phyloP scores from a whole-genome alignment of 495 filamentous ascomycete species.

The Hypoxylon cercidicola region DNA sequence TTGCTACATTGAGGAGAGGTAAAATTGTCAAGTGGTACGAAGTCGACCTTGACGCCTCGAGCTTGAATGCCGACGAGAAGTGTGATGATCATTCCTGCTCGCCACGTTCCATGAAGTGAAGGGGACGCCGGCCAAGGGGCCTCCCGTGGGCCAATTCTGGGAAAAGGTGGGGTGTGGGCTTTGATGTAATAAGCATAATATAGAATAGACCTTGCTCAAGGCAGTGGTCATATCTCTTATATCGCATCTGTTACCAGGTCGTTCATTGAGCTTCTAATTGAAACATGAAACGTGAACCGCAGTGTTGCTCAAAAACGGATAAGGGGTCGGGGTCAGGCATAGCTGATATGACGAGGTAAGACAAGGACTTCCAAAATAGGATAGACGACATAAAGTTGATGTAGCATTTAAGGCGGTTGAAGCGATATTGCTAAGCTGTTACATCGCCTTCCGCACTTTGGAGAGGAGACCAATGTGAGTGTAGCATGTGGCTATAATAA shows the following conservation, averaged over 20 bases:
- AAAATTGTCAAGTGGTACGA: conserved; percentile 4
- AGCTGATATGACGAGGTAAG: conserved; percentile 27
- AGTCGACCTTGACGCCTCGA: neutral
- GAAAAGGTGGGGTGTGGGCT: neutral
- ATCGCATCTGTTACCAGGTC: neutral
- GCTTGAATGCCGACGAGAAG: neutral
- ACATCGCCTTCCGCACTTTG: conserved; percentile 14
- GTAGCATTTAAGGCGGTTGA: neutral
- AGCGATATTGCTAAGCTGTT: conserved; percentile 17
- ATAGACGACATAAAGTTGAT: conserved; percentile 16
- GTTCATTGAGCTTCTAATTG: conserved; percentile 19
- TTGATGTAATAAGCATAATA: neutral
- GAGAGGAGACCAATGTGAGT: conserved; percentile 24
- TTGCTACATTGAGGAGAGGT: neutral
- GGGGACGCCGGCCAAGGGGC: neutral
- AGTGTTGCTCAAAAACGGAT: conserved; percentile 1
- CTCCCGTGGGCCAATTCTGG: neutral
- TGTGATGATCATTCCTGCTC: neutral
- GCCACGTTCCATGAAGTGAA: neutral
- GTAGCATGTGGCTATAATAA: neutral
- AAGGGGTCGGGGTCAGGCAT: conserved; percentile 10
- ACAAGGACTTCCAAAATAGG: conserved; percentile 19
- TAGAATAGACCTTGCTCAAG: neutral
- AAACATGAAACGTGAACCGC: conserved; percentile 27
- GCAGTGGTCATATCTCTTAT: conserved; percentile 1